Evolutionary conservation across 371 early-diverging fungal genomes (phyloP).

Genomic region (Mucor racemosus): DNA sequence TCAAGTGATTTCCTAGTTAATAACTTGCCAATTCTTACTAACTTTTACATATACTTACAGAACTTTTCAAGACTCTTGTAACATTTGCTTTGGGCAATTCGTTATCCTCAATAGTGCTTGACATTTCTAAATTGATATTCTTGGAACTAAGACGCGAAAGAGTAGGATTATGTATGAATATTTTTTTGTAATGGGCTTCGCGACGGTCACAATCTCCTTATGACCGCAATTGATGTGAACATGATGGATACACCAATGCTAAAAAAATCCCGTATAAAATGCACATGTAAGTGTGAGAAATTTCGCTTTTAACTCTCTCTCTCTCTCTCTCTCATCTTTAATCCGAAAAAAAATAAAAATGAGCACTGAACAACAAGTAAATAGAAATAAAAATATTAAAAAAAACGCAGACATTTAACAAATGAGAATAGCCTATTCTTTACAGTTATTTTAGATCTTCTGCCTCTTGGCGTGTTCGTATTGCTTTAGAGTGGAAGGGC

Average conservation of each 20-base stretch:
- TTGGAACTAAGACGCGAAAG: not conserved
- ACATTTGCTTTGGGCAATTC: slow-evolving; percentile 50
- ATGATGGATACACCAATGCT: not conserved
- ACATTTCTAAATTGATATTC: not conserved
- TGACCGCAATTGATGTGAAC: not conserved
- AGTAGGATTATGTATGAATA: not conserved
- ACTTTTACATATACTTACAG: slow-evolving; percentile 37
- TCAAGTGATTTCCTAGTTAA: too few species aligned
- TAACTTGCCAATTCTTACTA: not conserved
- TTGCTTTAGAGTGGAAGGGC: slow-evolving; percentile 75
- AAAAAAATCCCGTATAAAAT: not conserved
- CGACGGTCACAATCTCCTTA: slow-evolving; percentile 9
- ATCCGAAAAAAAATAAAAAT: not conserved
- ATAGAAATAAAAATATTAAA: not conserved
- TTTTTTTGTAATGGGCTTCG: not conserved
- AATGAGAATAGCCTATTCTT: slow-evolving; percentile 50
- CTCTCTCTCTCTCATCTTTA: not conserved
- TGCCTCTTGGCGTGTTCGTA: slow-evolving; percentile 78
- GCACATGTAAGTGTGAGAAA: not conserved
- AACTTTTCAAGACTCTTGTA: slow-evolving; percentile 61
- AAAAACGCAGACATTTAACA: not conserved
- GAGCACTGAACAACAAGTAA: slow-evolving; percentile 20
- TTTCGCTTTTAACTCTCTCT: not conserved
- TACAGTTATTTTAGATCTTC: slow-evolving; percentile 81
- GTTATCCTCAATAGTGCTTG: slow-evolving; percentile 16